Evolutionary conservation across 768 basidiomycete genomes (phyloP).

Genomic region (Boletus subparvulus): DNA sequence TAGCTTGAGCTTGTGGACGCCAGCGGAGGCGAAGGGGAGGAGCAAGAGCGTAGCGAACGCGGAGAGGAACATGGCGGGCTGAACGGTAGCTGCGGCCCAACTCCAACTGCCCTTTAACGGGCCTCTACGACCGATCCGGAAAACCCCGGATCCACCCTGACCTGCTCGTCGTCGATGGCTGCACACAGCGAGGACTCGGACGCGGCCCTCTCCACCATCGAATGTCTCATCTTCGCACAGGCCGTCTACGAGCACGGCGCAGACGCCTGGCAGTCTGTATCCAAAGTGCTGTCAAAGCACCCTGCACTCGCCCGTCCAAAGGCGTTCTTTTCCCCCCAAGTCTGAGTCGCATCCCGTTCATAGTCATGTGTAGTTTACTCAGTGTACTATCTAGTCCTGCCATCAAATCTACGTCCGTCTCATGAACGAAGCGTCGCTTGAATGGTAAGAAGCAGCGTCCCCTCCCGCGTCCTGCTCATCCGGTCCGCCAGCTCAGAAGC

Average conservation of each 20-base stretch:
- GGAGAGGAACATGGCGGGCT: slow-evolving; percentile 43
- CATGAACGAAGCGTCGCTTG: slow-evolving; percentile 65
- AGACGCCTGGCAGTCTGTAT: slow-evolving; percentile 64
- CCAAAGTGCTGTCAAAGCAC: slow-evolving; percentile 66
- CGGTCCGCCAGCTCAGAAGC: slow-evolving; percentile 43
- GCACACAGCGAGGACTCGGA: background rate
- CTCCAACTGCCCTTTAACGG: slow-evolving; percentile 26
- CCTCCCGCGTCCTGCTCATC: background rate
- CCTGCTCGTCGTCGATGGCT: slow-evolving; percentile 4
- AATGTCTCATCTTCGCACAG: slow-evolving; percentile 82
- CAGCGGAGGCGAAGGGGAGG: slow-evolving; percentile 49
- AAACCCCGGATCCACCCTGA: slow-evolving; percentile 16
- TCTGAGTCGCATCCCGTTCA: slow-evolving; percentile 31
- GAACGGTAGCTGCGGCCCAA: slow-evolving; percentile 1
- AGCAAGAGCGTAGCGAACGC: slow-evolving; percentile 40
- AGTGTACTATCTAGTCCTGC: slow-evolving; percentile 53
- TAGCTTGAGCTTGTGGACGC: slow-evolving; percentile 84
- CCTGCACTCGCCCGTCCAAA: slow-evolving; percentile 64
- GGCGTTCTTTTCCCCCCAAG: slow-evolving; percentile 68
- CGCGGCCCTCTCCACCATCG: slow-evolving; percentile 42
- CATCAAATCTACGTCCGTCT: slow-evolving; percentile 63
- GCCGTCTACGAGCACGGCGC: slow-evolving; percentile 82
- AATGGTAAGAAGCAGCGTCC: slow-evolving; percentile 45
- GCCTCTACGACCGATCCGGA: slow-evolving; percentile 8
- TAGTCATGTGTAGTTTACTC: slow-evolving; percentile 16